Evolutionary conservation across 306 rosid species (phyloP).

Genomic region (Lablab purpureus): DNA sequence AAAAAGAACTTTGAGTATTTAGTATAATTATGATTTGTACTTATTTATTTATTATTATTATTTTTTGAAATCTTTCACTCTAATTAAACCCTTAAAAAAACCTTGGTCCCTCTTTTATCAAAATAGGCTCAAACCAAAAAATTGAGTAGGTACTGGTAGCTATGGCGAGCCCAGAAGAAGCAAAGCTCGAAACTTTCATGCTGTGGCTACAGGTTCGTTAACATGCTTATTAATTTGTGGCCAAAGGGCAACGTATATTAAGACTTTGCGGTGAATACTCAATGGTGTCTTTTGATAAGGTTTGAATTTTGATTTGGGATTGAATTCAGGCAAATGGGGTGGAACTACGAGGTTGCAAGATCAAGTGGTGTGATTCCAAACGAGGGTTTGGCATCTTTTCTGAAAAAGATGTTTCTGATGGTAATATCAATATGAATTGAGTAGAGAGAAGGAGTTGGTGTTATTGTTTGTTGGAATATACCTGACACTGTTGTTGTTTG

Average conservation of each 20-base stretch:
- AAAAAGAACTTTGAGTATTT: too few species aligned
- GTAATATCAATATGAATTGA: constrained; percentile 52
- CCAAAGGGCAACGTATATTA: background rate
- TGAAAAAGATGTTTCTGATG: constrained; percentile 69
- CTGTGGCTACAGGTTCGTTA: constrained; percentile 79
- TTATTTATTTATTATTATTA: background rate
- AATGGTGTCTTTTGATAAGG: constrained; percentile 6
- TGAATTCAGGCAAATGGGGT: constrained; percentile 76
- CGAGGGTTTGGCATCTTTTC: constrained; percentile 88
- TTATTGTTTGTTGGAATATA: constrained; percentile 17
- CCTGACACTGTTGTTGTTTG: constrained; percentile 17
- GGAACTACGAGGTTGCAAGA: constrained; percentile 75
- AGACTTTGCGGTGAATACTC: constrained; percentile 1
- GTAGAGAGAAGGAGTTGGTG: constrained; percentile 9
- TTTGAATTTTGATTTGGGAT: constrained; percentile 44
- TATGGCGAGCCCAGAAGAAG: constrained; percentile 70
- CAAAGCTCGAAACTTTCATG: constrained; percentile 71
- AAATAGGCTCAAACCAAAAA: constrained; percentile 27
- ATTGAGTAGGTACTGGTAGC: background rate
- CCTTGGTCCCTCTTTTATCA: background rate
- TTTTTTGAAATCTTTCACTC: background rate
- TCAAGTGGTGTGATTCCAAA: constrained; percentile 76
- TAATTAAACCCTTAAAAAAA: constrained; percentile 25
- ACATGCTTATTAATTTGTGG: background rate
- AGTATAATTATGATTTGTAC: background rate